Evolutionary conservation across 768 basidiomycete species (phyloP).

Genomic region (Postia placenta): DNA sequence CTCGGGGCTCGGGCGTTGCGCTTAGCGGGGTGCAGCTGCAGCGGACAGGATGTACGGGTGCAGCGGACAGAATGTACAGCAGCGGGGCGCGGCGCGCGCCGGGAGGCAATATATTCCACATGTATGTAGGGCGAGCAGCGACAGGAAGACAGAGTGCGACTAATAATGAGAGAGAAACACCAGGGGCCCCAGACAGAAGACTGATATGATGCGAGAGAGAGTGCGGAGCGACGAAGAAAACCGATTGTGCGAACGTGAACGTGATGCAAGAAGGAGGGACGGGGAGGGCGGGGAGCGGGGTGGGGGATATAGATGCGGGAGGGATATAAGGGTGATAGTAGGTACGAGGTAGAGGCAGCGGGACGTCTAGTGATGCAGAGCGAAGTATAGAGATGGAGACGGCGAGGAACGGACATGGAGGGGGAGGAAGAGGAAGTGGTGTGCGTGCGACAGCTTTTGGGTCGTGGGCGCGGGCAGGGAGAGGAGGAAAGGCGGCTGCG

Average conservation of each 20-base stretch:
- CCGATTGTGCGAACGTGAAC: conserved; percentile 8
- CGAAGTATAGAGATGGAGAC: too few relatives aligned
- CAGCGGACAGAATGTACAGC: too few relatives aligned
- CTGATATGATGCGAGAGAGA: neutral
- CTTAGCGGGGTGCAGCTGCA: too few relatives aligned
- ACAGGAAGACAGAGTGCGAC: neutral
- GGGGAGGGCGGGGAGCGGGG: too few relatives aligned
- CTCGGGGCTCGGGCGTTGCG: too few relatives aligned
- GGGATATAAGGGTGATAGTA: conserved; percentile 11
- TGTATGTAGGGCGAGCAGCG: neutral
- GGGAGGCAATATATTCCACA: conserved; percentile 3
- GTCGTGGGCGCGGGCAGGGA: conserved; percentile 6
- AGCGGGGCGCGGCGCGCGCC: too few relatives aligned
- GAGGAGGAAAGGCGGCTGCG: conserved; percentile 2
- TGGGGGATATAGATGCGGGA: conserved; percentile 17
- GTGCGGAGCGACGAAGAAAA: conserved; percentile 1
- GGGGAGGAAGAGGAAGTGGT: conserved; percentile 3
- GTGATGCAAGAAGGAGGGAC: neutral
- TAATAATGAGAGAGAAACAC: conserved; percentile 3
- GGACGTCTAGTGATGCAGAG: conserved; percentile 20
- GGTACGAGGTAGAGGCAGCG: conserved; percentile 1
- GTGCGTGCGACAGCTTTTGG: conserved; percentile 18
- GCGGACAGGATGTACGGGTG: too few relatives aligned
- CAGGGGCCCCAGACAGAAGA: conserved; percentile 3
- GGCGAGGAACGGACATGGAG: too few relatives aligned